These are phyloP conservation scores for Triticum aestivum DNA, from an alignment of 176 grass and related monocot genomes.

Conservation along the genomic window IWGSC_CS_RefSeq_v2.1 NC_057797.1:645905498-645905997, in stretches of 20 bases:
- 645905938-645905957: conserved; percentile 51
- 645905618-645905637: neutral
- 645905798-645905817: conserved; percentile 83
- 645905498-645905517: neutral
- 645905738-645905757: conserved; percentile 97
- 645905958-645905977: conserved; percentile 77
- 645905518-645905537: neutral
- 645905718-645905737: conserved; percentile 75
- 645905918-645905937: conserved; percentile 53
- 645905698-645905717: conserved; percentile 2
- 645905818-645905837: conserved; percentile 68
- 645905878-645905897: conserved; percentile 7
- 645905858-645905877: conserved; percentile 14
- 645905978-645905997: conserved; percentile 65
- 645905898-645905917: conserved; percentile 15
- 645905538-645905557: conserved; percentile 4
- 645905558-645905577: neutral
- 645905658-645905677: neutral
- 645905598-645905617: conserved; percentile 18
- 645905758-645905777: conserved; percentile 96
- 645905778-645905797: conserved; percentile 99
- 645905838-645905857: conserved; percentile 42
- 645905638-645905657: neutral
- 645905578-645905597: neutral
- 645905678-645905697: neutral